Evolutionary conservation across 768 basidiomycete species (phyloP).

Genomic region (Russula brevipes): DNA sequence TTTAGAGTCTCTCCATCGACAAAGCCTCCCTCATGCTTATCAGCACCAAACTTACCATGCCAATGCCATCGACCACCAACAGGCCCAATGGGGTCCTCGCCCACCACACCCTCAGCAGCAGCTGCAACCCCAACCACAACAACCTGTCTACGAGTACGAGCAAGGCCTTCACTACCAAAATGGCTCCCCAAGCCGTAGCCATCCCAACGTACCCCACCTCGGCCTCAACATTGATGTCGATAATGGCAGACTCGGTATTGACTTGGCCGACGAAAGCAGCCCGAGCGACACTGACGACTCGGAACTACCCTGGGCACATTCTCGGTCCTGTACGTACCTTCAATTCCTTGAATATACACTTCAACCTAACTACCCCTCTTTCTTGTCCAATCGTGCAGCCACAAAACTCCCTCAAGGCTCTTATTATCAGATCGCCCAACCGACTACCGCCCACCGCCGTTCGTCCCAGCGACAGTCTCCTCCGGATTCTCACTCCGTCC

Average conservation of each 20-base stretch:
- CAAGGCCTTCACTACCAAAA: slow-evolving; percentile 26
- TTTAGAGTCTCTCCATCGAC: slow-evolving; percentile 41
- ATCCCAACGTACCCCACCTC: slow-evolving; percentile 36
- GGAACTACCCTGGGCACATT: slow-evolving; percentile 52
- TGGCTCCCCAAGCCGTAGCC: slow-evolving; percentile 28
- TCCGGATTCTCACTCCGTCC: slow-evolving; percentile 37
- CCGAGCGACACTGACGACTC: slow-evolving; percentile 46
- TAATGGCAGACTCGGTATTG: slow-evolving; percentile 53
- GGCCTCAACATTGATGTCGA: slow-evolving; percentile 47
- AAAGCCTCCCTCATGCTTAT: slow-evolving; percentile 72
- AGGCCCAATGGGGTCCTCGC: slow-evolving; percentile 24
- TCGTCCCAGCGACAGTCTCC: slow-evolving; percentile 19
- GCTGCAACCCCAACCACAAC: slow-evolving; percentile 21
- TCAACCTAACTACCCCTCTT: not conserved
- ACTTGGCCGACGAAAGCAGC: slow-evolving; percentile 41
- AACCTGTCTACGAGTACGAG: slow-evolving; percentile 25
- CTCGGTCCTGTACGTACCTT: slow-evolving; percentile 20
- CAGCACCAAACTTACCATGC: slow-evolving; percentile 66
- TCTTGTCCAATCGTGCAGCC: slow-evolving; percentile 6
- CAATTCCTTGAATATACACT: not conserved
- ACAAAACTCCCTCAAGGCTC: slow-evolving; percentile 9
- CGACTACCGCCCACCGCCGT: slow-evolving; percentile 24
- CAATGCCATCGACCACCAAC: slow-evolving; percentile 35
- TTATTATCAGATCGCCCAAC: slow-evolving; percentile 9
- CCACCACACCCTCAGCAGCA: slow-evolving; percentile 33